phyloP scores from a whole-genome alignment of 441 rosid species.

The Gossypium schwendimanii region DNA sequence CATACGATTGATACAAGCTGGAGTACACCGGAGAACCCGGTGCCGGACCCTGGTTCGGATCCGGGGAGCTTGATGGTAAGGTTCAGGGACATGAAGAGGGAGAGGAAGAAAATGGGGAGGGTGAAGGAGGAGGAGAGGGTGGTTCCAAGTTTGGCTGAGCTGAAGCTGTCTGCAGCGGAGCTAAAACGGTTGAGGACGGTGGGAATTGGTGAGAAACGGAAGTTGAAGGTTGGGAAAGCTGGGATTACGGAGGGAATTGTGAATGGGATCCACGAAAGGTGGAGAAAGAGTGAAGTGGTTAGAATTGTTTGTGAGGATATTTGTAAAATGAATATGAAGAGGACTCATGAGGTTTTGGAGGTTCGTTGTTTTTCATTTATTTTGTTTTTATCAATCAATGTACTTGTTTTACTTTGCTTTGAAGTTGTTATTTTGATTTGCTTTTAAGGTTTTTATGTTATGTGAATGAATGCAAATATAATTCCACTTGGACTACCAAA shows the following conservation, averaged over 20 bases:
- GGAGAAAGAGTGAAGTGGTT: slow-evolving; percentile 78
- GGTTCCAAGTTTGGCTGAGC: slow-evolving; percentile 74
- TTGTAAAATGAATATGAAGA: slow-evolving; percentile 79
- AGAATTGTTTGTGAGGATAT: slow-evolving; percentile 85
- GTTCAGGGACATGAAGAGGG: slow-evolving; percentile 53
- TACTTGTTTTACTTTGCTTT: slow-evolving; percentile 5
- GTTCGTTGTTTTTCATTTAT: slow-evolving; percentile 28
- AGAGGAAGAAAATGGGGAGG: slow-evolving; percentile 30
- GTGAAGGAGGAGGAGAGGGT: slow-evolving; percentile 30
- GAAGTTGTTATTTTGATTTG: neutral
- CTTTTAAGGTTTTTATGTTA: neutral
- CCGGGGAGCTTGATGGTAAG: slow-evolving; percentile 54
- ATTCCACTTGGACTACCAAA: neutral
- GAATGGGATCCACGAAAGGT: slow-evolving; percentile 95
- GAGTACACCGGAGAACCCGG: slow-evolving; percentile 88
- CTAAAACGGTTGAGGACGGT: slow-evolving; percentile 53
- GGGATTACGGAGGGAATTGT: slow-evolving; percentile 96
- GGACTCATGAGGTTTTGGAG: slow-evolving; percentile 94
- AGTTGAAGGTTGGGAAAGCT: slow-evolving; percentile 78
- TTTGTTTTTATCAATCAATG: neutral
- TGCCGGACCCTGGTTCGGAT: slow-evolving; percentile 72
- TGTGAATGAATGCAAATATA: neutral
- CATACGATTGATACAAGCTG: slow-evolving; percentile 94
- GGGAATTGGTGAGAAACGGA: slow-evolving; percentile 65
- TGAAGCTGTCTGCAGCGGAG: slow-evolving; percentile 51